These are phyloP conservation scores for Limnomonas spitsbergensis DNA, from an alignment of 139 green algal species.

Conservation along the genomic window DNA sequence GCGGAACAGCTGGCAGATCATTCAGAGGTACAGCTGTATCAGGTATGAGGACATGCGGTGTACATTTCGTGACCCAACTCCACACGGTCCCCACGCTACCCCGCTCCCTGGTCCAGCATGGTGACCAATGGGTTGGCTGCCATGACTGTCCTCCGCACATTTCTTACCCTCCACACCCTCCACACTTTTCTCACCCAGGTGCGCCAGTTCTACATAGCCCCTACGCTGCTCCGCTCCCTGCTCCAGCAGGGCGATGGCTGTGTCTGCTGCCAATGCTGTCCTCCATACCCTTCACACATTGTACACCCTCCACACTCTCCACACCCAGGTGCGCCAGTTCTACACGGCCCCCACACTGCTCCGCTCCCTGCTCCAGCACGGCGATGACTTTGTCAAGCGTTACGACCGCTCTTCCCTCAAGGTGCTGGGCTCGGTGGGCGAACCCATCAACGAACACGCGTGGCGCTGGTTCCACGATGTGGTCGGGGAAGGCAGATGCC, in stretches of 20 bases:
- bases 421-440: slow-evolving; percentile 73
- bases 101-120: no score
- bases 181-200: slow-evolving; percentile 42
- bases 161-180: background rate
- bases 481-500: slow-evolving; percentile 43
- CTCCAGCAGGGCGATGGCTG: slow-evolving; percentile 78
- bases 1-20: no score
- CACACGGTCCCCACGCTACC: no score
- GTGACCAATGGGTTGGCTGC: no score
- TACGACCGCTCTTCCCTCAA: slow-evolving; percentile 56
- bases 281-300: background rate
- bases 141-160: no score
- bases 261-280: no score
- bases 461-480: slow-evolving; percentile 84
- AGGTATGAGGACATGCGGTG: no score
- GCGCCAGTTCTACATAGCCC: slow-evolving; percentile 91
- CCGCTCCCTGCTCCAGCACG: slow-evolving; percentile 78
- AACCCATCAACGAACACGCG: slow-evolving; percentile 94
- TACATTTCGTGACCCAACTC: no score
- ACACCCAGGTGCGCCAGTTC: slow-evolving; percentile 66
- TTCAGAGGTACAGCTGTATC: no score
- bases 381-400: slow-evolving; percentile 62
- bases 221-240: slow-evolving; percentile 86
- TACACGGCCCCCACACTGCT: slow-evolving; percentile 96
- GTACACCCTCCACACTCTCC: background rate